Conservation (phyloP, 768 basidiomycete genomes). For the Leccinum uliginosum region DNA sequence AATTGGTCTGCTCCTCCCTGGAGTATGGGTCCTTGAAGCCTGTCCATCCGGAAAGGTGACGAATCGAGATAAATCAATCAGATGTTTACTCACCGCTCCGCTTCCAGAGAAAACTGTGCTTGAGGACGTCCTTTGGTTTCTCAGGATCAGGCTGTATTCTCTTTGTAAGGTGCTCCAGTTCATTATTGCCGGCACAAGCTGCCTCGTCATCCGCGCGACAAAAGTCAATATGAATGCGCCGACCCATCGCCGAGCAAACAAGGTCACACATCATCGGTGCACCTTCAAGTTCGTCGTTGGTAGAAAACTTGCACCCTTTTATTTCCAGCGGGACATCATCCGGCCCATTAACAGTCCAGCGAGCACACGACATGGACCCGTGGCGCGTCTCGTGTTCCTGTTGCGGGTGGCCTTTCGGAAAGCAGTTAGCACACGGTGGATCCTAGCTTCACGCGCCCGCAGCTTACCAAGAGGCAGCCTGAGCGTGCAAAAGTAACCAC, state of each 20-base stretch:
- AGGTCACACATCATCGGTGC: slow-evolving; percentile 63
- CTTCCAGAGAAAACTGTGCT: slow-evolving; percentile 53
- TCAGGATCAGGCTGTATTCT: slow-evolving; percentile 44
- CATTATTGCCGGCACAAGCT: slow-evolving; percentile 37
- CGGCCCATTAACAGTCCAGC: slow-evolving; percentile 53
- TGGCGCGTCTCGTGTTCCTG: slow-evolving; percentile 60
- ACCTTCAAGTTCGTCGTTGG: slow-evolving; percentile 52
- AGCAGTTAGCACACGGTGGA: neutral
- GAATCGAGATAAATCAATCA: neutral
- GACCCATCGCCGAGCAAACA: slow-evolving; percentile 50
- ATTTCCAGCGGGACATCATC: slow-evolving; percentile 49
- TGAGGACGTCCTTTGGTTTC: slow-evolving; percentile 48
- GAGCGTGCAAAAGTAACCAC: slow-evolving; percentile 57
- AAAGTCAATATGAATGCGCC: slow-evolving; percentile 57
- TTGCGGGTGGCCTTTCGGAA: slow-evolving; percentile 47
- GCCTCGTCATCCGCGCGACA: slow-evolving; percentile 40
- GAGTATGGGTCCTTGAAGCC: slow-evolving; percentile 65
- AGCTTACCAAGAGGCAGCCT: slow-evolving; percentile 47
- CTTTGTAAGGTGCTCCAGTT: slow-evolving; percentile 43
- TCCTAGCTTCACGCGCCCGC: rapidly evolving
- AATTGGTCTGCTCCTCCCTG: slow-evolving; percentile 48
- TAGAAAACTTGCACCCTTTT: slow-evolving; percentile 50
- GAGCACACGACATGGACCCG: slow-evolving; percentile 57
- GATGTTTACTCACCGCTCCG: slow-evolving; percentile 41
- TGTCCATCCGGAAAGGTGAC: slow-evolving; percentile 12